Conservation (phyloP, 2,329 filamentous ascomycete genomes). For the Aureobasidium subglaciale region DNA sequence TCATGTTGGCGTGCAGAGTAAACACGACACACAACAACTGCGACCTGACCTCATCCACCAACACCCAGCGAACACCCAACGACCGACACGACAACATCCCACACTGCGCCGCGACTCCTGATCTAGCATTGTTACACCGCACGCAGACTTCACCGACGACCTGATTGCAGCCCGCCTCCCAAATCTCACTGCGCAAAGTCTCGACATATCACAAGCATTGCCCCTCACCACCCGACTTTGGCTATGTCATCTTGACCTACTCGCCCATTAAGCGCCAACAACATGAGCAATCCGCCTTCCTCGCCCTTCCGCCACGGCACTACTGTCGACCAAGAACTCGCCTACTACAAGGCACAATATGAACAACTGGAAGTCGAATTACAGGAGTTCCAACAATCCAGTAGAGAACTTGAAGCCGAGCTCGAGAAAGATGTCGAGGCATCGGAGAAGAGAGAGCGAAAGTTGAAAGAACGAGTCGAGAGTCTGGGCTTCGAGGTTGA, state of each 20-base stretch:
- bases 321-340: constrained; percentile 63
- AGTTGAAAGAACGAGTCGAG: constrained; percentile 81
- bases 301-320: constrained; percentile 31
- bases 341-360: constrained; percentile 95
- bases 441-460: constrained; percentile 85
- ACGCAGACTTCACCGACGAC: not conserved
- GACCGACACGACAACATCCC: constrained; percentile 2
- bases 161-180: not conserved
- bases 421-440: constrained; percentile 94
- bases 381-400: constrained; percentile 87
- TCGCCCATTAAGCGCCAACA: not conserved
- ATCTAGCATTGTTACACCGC: constrained; percentile 8
- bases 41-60: not conserved
- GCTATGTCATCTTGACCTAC: constrained; percentile 6
- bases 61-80: constrained; percentile 9
- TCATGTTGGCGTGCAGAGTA: constrained; percentile 10
- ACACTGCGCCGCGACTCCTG: constrained; percentile 4
- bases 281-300: constrained; percentile 25
- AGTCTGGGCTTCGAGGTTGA: constrained; percentile 80
- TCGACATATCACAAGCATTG: not conserved
- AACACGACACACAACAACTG: constrained; percentile 7
- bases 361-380: constrained; percentile 86
- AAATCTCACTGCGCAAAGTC: not conserved
- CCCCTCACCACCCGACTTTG: not conserved
- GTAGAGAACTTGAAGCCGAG: constrained; percentile 87